Conservation (phyloP, 2,329 filamentous ascomycete genomes). For the Fusarium sp. region DNA sequence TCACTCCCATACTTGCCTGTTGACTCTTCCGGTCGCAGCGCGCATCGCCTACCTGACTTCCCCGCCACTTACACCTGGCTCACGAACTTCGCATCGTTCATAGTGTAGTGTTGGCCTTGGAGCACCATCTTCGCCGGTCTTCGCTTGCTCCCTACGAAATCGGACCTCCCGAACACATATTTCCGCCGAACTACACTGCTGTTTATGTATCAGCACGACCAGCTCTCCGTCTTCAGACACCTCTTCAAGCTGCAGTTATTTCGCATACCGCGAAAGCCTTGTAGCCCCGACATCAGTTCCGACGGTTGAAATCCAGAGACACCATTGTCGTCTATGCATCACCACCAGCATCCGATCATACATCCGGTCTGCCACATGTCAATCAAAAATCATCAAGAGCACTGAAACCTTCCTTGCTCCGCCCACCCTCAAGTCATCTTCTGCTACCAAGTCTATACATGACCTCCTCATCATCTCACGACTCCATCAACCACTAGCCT, state of each 20-base stretch:
- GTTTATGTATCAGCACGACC: constrained; percentile 99
- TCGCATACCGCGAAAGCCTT: constrained; percentile 94
- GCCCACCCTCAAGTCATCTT: constrained; percentile 50
- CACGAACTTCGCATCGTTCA: constrained; percentile 18
- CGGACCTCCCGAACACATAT: constrained; percentile 46
- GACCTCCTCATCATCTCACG: constrained; percentile 48
- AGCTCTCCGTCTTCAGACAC: constrained; percentile 91
- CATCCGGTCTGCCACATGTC: constrained; percentile 65
- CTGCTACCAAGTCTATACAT: constrained; percentile 52
- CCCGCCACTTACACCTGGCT: constrained; percentile 13
- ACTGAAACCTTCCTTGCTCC: constrained; percentile 62
- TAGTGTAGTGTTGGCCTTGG: constrained; percentile 29
- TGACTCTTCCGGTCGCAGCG: constrained; percentile 45
- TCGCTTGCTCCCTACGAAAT: constrained; percentile 30
- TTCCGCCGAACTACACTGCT: constrained; percentile 54
- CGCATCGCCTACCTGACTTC: constrained; percentile 24
- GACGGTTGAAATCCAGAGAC: constrained; percentile 79
- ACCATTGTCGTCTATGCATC: constrained; percentile 66
- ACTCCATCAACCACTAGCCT: constrained; percentile 31
- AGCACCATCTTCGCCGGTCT: constrained; percentile 23
- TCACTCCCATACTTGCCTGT: constrained; percentile 34
- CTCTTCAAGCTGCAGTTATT: constrained; percentile 96
- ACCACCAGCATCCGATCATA: constrained; percentile 60
- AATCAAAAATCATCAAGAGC: constrained; percentile 63
- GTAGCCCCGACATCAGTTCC: constrained; percentile 87